Evolutionary conservation across 208 protist species (phyloP).

Genomic region (Crithidia expoeki): DNA sequence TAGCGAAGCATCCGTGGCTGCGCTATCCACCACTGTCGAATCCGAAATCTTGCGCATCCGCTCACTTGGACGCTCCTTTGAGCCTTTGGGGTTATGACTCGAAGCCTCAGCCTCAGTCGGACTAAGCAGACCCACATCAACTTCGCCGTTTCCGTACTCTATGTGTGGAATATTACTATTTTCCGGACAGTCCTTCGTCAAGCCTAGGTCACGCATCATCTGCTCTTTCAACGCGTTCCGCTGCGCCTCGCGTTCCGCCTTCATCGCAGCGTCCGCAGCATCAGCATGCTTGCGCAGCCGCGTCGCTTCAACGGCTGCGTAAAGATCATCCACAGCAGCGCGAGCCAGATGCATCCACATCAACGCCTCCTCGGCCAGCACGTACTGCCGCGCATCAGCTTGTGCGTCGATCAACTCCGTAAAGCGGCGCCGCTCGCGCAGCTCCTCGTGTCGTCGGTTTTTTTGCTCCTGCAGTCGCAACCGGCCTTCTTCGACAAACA

Average conservation of each 20-base stretch:
- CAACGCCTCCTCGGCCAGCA: constrained; percentile 47
- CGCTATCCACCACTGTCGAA: constrained; percentile 20
- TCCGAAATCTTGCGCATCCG: constrained; percentile 2
- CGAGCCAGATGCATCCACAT: constrained; percentile 47
- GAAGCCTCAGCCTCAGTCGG: too few species aligned
- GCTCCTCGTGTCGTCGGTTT: constrained; percentile 22
- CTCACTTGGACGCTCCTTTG: background rate
- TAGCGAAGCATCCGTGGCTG: background rate
- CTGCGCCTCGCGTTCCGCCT: constrained; percentile 19
- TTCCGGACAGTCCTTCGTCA: background rate
- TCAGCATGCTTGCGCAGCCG: constrained; percentile 26
- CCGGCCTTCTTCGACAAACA: constrained; percentile 45
- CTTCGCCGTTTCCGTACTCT: too few species aligned
- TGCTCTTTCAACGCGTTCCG: constrained; percentile 14
- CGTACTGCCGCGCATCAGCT: constrained; percentile 30
- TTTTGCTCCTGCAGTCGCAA: constrained; percentile 40
- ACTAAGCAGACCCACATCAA: too few species aligned
- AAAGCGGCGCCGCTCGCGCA: constrained; percentile 18
- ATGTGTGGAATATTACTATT: too few species aligned
- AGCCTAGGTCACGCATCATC: constrained; percentile 11
- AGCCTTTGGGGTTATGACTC: background rate
- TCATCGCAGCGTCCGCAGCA: constrained; percentile 1
- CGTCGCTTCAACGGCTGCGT: constrained; percentile 30
- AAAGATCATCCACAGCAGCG: constrained; percentile 37
- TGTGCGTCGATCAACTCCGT: constrained; percentile 37